A percentile compares a stretch with the other conserved stretches of the same genome.
phyloP scores from a whole-genome alignment of 2,329 filamentous ascomycete species.

The Aspergillus melleus region DNA sequence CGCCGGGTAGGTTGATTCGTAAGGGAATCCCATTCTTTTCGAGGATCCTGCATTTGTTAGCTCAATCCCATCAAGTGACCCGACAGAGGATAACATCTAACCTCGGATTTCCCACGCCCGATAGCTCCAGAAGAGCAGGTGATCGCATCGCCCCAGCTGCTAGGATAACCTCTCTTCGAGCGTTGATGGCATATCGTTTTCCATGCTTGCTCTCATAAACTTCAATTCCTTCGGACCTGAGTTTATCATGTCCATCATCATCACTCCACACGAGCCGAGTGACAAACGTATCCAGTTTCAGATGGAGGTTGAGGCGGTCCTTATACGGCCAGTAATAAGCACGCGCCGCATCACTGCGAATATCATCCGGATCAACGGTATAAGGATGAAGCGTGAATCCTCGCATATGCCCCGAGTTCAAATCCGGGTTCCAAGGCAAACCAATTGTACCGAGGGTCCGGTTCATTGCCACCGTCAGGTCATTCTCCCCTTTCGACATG shows the following conservation, averaged over 20 bases:
- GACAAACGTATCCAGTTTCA: slow-evolving; percentile 45
- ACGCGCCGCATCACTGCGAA: slow-evolving; percentile 49
- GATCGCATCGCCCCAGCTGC: slow-evolving; percentile 60
- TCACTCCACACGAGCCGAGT: slow-evolving; percentile 39
- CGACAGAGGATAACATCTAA: slow-evolving; percentile 2
- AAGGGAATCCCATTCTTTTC: slow-evolving; percentile 25
- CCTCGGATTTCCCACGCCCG: slow-evolving; percentile 54
- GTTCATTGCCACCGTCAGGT: slow-evolving; percentile 31
- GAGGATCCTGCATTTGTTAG: slow-evolving; percentile 22
- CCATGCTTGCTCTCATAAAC: not conserved
- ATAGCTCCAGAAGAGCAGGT: slow-evolving; percentile 59
- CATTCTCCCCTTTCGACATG: slow-evolving; percentile 16
- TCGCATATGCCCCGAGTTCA: slow-evolving; percentile 46
- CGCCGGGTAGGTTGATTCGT: slow-evolving; percentile 34
- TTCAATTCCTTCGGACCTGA: slow-evolving; percentile 2
- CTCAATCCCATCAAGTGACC: not conserved
- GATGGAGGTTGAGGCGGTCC: slow-evolving; percentile 42
- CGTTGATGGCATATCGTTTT: slow-evolving; percentile 29
- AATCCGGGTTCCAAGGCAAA: slow-evolving; percentile 41
- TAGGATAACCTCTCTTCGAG: slow-evolving; percentile 56
- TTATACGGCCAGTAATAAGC: slow-evolving; percentile 50
- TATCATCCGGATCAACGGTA: slow-evolving; percentile 42
- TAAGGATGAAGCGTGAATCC: slow-evolving; percentile 46
- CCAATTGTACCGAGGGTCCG: slow-evolving; percentile 35
- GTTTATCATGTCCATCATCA: slow-evolving; percentile 10